Evolutionary conservation across 2,329 filamentous ascomycete species (phyloP).

Genomic region (Sclerotinia nivalis): DNA sequence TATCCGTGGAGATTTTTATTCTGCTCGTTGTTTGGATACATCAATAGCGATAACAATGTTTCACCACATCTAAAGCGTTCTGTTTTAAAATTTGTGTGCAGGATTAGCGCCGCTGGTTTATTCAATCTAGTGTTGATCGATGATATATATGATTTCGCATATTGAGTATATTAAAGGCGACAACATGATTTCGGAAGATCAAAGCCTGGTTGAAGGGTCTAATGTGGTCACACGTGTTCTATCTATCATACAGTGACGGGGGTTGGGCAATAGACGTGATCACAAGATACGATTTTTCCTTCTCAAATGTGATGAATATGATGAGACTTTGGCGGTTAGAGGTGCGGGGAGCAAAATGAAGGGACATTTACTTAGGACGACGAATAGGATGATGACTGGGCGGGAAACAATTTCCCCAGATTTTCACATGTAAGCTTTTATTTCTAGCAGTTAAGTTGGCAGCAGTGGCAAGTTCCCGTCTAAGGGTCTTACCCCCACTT

Average conservation of each 20-base stretch:
- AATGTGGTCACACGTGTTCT: background rate
- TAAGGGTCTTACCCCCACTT: background rate
- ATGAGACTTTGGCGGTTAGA: background rate
- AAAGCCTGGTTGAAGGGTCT: constrained; percentile 9
- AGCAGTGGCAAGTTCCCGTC: background rate
- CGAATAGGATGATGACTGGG: background rate
- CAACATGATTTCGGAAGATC: background rate
- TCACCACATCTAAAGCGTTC: constrained; percentile 5
- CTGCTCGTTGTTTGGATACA: background rate
- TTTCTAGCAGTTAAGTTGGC: background rate
- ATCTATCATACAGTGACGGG: background rate
- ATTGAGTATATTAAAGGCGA: constrained; percentile 3
- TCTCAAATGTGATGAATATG: background rate
- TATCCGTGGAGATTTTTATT: background rate
- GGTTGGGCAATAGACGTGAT: background rate
- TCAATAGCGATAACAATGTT: constrained; percentile 5
- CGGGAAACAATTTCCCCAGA: background rate
- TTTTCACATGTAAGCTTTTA: background rate
- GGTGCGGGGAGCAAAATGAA: background rate
- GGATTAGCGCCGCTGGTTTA: background rate
- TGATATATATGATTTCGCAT: background rate
- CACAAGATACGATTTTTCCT: constrained; percentile 3
- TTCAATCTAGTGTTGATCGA: background rate
- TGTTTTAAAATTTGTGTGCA: background rate
- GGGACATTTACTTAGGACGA: background rate